Evolutionary conservation across 305 asterid genomes (phyloP), one percentile per base, ranked within the genome.

Genomic region (Coffea humblotiana): DNA sequence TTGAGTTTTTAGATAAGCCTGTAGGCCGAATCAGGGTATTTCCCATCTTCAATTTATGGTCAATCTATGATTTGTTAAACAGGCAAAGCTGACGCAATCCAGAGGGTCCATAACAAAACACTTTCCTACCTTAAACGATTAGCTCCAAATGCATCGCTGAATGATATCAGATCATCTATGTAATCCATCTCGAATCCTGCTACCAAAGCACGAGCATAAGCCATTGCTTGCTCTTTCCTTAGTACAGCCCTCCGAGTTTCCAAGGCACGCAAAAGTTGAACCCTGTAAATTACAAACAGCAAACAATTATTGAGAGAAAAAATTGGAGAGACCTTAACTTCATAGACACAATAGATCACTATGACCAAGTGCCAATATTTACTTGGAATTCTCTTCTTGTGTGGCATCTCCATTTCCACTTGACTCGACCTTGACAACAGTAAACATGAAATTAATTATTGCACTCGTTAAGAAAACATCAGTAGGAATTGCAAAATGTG

Each of bases 191-290:
- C 96, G 56, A 87, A 94, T 5, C 98, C 98, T 21, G 92, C 91
- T 77, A 90, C 98, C 79, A 92, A 69, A 69, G 98, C 93, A 29
- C 98, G 98, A 40, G 98, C 97, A 77, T 91, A 92, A 61, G 98
- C 97, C 98, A 94, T 94, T 48, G 96, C 97, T 82, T 92, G 97
- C 89, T 94, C 98, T 82, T 91, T 94, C 91, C 87, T 86, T 56
- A 94, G 90, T 74, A 91, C 88, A n/a, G 93, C 92, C 82, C 87
- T 92, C 75, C 98, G 91, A 48, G 90, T 82, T 87, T 91, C 97
- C 85, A 94, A 70, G 78, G 88, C 92, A 64, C 95, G 92, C 78
- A 91, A 92, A 79, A 94, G 96, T 78, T 89, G 90, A 83, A 89
- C 71, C 90, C 98, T 94, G 78, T 43, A 77, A 83, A 87, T 71